phyloP scores from a whole-genome alignment of 352 stramenopile species.

The Globisporangium alternatum region DNA sequence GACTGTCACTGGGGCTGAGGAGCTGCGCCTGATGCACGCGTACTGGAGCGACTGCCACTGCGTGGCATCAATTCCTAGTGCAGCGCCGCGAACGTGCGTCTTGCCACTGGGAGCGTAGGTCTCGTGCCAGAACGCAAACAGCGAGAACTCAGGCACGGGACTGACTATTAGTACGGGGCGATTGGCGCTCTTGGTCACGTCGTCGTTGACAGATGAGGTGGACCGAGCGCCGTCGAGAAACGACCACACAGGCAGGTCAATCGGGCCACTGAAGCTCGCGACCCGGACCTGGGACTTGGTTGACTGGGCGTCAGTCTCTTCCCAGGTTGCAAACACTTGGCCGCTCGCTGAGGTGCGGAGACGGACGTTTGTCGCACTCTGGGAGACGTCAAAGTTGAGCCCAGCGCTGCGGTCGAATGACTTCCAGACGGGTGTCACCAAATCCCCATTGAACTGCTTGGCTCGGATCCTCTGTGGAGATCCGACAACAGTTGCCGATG shows the following conservation, averaged over 20 bases:
- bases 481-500: neutral
- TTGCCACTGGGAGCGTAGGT: conserved; percentile 23
- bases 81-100: conserved; percentile 32
- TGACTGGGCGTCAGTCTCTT: conserved; percentile 31
- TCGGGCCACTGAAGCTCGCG: conserved; percentile 21
- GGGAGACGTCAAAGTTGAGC: conserved; percentile 42
- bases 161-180: conserved; percentile 24
- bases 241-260: conserved; percentile 22
- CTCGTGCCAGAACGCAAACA: conserved; percentile 52
- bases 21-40: conserved; percentile 44
- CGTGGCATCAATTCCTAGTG: conserved; percentile 11
- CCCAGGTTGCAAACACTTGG: conserved; percentile 46
- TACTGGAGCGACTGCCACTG: conserved; percentile 56
- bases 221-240: conserved; percentile 39
- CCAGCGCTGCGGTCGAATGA: conserved; percentile 29
- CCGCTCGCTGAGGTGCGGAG: conserved; percentile 14
- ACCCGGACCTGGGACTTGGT: conserved; percentile 42
- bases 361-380: conserved; percentile 43
- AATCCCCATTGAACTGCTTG: conserved; percentile 44
- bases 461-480: conserved; percentile 24
- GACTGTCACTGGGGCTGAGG: conserved; percentile 27
- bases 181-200: conserved; percentile 23
- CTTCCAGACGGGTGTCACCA: conserved; percentile 33
- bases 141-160: conserved; percentile 6
- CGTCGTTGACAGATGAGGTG: conserved; percentile 44